Conservation (phyloP, 805 yeast species). For the Lipomyces spencermartinsiae region DNA sequence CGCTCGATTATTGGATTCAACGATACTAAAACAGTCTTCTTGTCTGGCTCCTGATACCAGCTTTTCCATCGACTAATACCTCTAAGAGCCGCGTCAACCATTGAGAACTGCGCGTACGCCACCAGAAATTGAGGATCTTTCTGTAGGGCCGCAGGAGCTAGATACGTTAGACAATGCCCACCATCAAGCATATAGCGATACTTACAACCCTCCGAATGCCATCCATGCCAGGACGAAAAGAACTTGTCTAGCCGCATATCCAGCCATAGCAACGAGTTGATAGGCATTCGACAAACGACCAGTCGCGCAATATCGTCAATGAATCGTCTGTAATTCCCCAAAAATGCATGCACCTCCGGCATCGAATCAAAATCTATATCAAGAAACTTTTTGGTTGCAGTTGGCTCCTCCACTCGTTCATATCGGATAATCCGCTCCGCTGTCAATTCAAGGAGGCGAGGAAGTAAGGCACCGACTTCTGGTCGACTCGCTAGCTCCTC, state of each 20-base stretch:
- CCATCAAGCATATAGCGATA: background rate
- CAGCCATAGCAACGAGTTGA: conserved; percentile 81
- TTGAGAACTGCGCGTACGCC: conserved; percentile 81
- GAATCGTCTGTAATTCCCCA: conserved; percentile 79
- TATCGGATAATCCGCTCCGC: conserved; percentile 81
- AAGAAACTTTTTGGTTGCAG: conserved; percentile 67
- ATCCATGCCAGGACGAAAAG: conserved; percentile 57
- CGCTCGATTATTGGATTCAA: conserved; percentile 74
- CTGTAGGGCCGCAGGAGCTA: conserved; percentile 37
- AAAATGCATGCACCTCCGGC: conserved; percentile 77
- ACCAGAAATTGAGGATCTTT: conserved; percentile 69
- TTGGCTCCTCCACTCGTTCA: conserved; percentile 62
- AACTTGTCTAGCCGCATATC: conserved; percentile 73
- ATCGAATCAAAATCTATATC: conserved; percentile 88
- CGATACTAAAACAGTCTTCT: conserved; percentile 58
- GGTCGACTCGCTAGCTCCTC: conserved; percentile 61
- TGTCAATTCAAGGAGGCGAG: conserved; percentile 74
- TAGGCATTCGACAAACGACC: conserved; percentile 83
- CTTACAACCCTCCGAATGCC: conserved; percentile 44
- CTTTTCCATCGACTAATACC: conserved; percentile 96
- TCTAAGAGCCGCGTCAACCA: conserved; percentile 86
- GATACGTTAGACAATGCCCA: background rate
- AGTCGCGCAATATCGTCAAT: conserved; percentile 91
- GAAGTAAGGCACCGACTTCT: conserved; percentile 59
- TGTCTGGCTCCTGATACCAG: conserved; percentile 74